phyloP scores from a whole-genome alignment of 176 grass and related monocot species.

The Juncus effusus region DNA sequence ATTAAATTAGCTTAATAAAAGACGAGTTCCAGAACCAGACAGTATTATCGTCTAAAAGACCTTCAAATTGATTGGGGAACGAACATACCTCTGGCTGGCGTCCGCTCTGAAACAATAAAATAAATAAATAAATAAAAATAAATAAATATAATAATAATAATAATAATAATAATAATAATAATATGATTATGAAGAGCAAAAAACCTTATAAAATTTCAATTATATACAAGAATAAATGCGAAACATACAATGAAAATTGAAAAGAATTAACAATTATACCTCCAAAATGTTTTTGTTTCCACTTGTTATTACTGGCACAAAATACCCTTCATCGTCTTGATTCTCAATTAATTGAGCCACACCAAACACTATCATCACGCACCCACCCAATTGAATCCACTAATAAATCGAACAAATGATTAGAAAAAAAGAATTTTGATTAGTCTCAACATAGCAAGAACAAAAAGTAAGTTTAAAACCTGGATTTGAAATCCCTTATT shows the following conservation, averaged over 20 bases:
- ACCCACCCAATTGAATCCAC: slow-evolving; percentile 89
- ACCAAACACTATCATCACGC: slow-evolving; percentile 64
- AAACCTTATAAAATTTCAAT: neutral
- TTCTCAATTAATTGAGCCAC: slow-evolving; percentile 70
- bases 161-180: no score
- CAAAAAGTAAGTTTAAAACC: no score
- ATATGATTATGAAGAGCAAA: no score
- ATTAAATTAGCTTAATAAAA: slow-evolving; percentile 64
- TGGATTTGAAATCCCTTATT: slow-evolving; percentile 9
- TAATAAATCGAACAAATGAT: slow-evolving; percentile 36
- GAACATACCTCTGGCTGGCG: slow-evolving; percentile 60
- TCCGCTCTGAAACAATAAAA: slow-evolving; percentile 40
- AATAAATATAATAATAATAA: no score
- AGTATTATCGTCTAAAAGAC: slow-evolving; percentile 78
- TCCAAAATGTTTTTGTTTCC: slow-evolving; percentile 51
- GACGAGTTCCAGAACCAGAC: slow-evolving; percentile 56
- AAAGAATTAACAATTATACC: slow-evolving; percentile 30
- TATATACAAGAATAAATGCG: neutral
- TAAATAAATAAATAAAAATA: slow-evolving; percentile 16
- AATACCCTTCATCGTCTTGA: slow-evolving; percentile 62
- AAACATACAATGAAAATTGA: neutral
- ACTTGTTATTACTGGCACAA: slow-evolving; percentile 77
- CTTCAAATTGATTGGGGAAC: slow-evolving; percentile 63
- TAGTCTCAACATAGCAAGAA: neutral
- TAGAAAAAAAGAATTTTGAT: slow-evolving; percentile 2